A percentile compares a stretch with the other conserved stretches of the same genome.
These are phyloP conservation scores for Paramecium bursaria DNA, from an alignment of 73 alveolate genomes.

Conservation along the genomic window DNA sequence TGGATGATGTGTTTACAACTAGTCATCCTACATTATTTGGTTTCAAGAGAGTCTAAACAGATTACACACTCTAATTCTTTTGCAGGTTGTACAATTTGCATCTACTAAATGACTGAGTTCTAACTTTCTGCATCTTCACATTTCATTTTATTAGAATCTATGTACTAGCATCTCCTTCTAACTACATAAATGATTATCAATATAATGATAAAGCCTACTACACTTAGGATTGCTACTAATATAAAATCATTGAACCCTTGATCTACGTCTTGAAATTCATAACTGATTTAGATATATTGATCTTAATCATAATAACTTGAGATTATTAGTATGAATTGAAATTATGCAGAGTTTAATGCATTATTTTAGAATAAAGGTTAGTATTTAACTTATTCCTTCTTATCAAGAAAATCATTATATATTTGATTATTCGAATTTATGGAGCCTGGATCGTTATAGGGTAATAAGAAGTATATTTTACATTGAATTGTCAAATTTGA, in stretches of 20 bases:
- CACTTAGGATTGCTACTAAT: constrained; percentile 37
- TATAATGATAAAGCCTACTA: constrained; percentile 39
- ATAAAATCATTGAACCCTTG: constrained; percentile 53
- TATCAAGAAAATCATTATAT: too few relatives aligned
- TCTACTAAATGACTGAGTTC: background rate
- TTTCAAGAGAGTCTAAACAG: constrained; percentile 35
- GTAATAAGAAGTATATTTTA: too few relatives aligned
- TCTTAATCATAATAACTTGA: too few relatives aligned
- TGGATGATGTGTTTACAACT: constrained; percentile 34
- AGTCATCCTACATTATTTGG: constrained; percentile 6
- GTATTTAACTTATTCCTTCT: too few relatives aligned
- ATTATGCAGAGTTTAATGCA: too few relatives aligned
- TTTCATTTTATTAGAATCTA: background rate
- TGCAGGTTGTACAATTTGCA: constrained; percentile 40
- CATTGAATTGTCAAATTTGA: too few relatives aligned
- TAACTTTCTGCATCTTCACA: background rate
- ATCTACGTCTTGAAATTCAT: too few relatives aligned
- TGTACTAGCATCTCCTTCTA: constrained; percentile 45
- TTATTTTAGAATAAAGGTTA: too few relatives aligned
- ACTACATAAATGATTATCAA: constrained; percentile 27
- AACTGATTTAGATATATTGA: too few relatives aligned
- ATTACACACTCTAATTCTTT: constrained; percentile 29
- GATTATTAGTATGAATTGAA: too few relatives aligned
- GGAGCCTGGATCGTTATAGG: too few relatives aligned
- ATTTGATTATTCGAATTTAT: too few relatives aligned